These are phyloP conservation scores for Rhinocladiella mackenziei DNA, from an alignment of 2,329 filamentous ascomycete genomes.

Conservation along the genomic window DNA sequence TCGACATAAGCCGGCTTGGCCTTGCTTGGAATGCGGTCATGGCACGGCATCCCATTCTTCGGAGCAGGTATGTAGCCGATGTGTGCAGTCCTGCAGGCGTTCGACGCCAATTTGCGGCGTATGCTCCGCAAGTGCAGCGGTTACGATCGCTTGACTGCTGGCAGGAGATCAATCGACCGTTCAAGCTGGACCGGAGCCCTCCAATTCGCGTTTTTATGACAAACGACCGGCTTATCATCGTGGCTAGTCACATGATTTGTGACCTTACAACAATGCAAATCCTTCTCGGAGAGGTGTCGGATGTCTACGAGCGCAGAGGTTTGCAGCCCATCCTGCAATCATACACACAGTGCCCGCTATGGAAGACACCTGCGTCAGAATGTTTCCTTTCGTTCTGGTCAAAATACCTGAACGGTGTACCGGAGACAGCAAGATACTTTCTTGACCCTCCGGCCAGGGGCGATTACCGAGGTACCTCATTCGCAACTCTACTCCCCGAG, in stretches of 20 bases:
- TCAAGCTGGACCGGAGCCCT: conserved; percentile 27
- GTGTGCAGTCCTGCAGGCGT: too few species aligned
- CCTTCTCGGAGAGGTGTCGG: conserved; percentile 31
- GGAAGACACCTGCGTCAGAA: not conserved
- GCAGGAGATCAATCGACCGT: conserved; percentile 24
- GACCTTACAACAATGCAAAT: conserved; percentile 32
- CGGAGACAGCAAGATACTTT: not conserved
- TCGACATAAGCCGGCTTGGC: not conserved
- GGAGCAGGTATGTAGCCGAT: too few species aligned
- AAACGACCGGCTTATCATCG: conserved; percentile 26
- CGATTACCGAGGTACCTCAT: not conserved
- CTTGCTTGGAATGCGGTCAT: not conserved
- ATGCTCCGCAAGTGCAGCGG: not conserved
- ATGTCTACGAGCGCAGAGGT: conserved; percentile 28
- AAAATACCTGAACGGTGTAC: not conserved
- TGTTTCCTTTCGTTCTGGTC: not conserved
- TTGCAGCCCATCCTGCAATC: not conserved
- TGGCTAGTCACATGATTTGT: conserved; percentile 35
- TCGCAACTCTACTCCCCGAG: not conserved
- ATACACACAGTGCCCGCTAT: not conserved
- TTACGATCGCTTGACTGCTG: not conserved
- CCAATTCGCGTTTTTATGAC: conserved; percentile 33
- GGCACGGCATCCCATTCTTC: not conserved
- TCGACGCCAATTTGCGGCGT: too few species aligned
- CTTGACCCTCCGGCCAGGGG: not conserved